These are phyloP conservation scores for Cyberlindnera misumaiensis DNA, from an alignment of 805 yeast species.

Conservation along the genomic window DNA sequence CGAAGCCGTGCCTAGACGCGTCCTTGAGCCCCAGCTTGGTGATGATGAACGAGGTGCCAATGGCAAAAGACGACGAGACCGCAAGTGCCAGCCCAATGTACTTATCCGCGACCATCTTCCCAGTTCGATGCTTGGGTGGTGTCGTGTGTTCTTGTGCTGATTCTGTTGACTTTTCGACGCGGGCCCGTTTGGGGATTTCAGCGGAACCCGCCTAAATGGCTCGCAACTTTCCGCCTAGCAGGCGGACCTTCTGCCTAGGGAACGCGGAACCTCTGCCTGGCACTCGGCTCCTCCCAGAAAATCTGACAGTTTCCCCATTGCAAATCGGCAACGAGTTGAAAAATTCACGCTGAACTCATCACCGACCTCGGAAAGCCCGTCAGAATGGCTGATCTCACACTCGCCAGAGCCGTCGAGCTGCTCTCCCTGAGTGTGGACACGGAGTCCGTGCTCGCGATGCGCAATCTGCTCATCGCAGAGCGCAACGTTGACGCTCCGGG, in stretches of 20 bases:
- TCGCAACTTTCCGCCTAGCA: too few relatives aligned
- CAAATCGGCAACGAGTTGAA: too few relatives aligned
- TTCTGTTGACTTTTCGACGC: neutral
- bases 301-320: too few relatives aligned
- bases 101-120: constrained; percentile 62
- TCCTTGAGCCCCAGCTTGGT: constrained; percentile 81
- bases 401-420: neutral
- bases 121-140: too few relatives aligned
- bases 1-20: constrained; percentile 57
- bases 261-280: too few relatives aligned
- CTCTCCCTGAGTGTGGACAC: constrained; percentile 5
- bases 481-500: constrained; percentile 9
- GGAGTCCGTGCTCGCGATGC: constrained; percentile 5
- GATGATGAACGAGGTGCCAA: constrained; percentile 83
- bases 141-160: neutral
- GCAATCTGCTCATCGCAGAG: constrained; percentile 14
- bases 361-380: neutral
- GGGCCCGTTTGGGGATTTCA: too few relatives aligned
- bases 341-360: too few relatives aligned
- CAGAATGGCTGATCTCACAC: constrained; percentile 2
- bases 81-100: constrained; percentile 87
- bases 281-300: too few relatives aligned
- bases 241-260: too few relatives aligned
- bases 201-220: too few relatives aligned
- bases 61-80: constrained; percentile 79